phyloP scores from a whole-genome alignment of 2,329 filamentous ascomycete species.

The Fusarium sp. region DNA sequence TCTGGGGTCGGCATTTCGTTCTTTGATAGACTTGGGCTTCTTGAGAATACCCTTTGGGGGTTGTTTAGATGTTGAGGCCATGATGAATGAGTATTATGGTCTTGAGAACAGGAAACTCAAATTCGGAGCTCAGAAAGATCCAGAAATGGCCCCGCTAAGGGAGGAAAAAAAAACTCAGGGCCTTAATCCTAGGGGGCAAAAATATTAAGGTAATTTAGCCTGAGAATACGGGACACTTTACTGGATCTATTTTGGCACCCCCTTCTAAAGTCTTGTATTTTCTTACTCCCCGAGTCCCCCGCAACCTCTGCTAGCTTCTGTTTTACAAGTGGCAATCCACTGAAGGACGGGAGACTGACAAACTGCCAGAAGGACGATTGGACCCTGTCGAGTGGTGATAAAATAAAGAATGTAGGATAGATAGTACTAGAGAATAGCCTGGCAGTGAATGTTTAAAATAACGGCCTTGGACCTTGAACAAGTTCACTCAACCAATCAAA shows the following conservation, averaged over 20 bases:
- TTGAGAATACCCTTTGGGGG: slow-evolving; percentile 69
- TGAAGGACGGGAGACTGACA: background rate
- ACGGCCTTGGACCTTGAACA: background rate
- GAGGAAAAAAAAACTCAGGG: too few species aligned
- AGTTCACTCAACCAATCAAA: background rate
- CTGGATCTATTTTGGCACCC: too few species aligned
- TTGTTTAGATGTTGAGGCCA: slow-evolving; percentile 46
- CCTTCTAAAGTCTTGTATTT: too few species aligned
- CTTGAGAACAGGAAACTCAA: background rate
- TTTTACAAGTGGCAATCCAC: slow-evolving; percentile 14
- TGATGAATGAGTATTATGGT: slow-evolving; percentile 7
- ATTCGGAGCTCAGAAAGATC: background rate
- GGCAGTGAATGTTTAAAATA: background rate
- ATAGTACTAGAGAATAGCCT: background rate
- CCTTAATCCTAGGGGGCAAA: too few species aligned
- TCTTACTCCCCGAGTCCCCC: background rate
- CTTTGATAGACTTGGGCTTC: slow-evolving; percentile 51
- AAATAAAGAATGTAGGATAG: background rate
- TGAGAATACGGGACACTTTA: too few species aligned
- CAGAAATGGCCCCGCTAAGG: background rate
- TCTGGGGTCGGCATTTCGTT: slow-evolving; percentile 52
- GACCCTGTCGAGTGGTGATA: background rate
- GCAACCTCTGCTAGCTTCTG: slow-evolving; percentile 9
- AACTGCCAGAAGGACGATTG: background rate
- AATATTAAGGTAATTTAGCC: too few species aligned